Base-by-base conservation (phyloP, 129 eudicot genomes). In the Chrysanthemum lavandulifolium region DNA sequence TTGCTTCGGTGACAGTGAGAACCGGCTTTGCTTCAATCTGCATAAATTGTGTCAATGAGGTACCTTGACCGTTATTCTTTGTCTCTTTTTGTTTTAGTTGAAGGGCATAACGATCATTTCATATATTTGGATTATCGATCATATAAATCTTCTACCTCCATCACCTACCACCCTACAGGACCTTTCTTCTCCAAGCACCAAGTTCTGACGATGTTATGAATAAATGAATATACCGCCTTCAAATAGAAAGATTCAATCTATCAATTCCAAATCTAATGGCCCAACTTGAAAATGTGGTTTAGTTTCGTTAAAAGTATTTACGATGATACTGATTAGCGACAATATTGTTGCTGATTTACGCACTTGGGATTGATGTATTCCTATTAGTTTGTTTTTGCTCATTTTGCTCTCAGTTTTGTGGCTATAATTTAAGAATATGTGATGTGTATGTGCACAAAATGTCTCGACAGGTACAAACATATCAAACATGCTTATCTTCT, bases 131-230 rank as follows among this genome's bases (percentile, higher is more conserved):
- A 19, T 19, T 19, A 19, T 19, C 21, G 0, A 0, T 19, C 21
- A 19, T 19, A 19, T 19, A 19, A 19, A 19, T 19, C 21, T 19
- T 19, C 21, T 19, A 19, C 21, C 21, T 19, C 21, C 21, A 19
- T 19, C 21, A 19, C 21, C 21, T 19, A 19, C 21, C 21, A 0
- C 0, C 0, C 21, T 19, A 76, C 48, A 0, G 76, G 75, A 29
- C 81, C 81, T 69, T 77, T 77, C 70, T 77, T 77, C 57, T 70
- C 21, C 69, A 77, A 52, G 56, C 75, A 77, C 81, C 81, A 77
- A 50, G 69, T 77, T 45, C 33, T 1, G n/a, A 57, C 48, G 5
- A 6, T 33, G 13, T 69, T 69, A 13, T 61, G 14, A 16, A 14
- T n/a, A 50, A 5, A 10, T 5, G 33, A 68, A 77, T 15, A 77